phyloP scores from a whole-genome alignment of 2,329 filamentous ascomycete genomes.

The Pseudogymnoascus sp. region DNA sequence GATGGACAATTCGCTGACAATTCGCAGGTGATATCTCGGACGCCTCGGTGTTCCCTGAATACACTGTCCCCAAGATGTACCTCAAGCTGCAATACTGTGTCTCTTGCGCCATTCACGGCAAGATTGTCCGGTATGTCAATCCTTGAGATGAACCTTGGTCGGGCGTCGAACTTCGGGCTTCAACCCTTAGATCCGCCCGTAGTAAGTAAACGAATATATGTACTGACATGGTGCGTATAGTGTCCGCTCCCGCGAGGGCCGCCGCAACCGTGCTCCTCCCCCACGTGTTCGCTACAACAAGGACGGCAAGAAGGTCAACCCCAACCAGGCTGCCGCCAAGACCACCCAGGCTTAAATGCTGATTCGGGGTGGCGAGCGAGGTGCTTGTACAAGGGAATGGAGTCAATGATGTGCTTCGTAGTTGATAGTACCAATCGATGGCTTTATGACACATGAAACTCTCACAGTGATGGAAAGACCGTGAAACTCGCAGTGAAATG shows the following conservation, averaged over 20 bases:
- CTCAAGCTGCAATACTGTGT: conserved; percentile 99
- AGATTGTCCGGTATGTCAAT: conserved; percentile 95
- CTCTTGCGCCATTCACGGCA: conserved; percentile 99
- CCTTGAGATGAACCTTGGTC: conserved; percentile 57
- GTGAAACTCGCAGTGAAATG: neutral
- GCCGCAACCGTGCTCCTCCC: conserved; percentile 97
- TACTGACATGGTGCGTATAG: conserved; percentile 42
- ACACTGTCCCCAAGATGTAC: conserved; percentile 99
- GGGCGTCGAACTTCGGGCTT: conserved; percentile 32
- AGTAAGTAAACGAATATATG: neutral
- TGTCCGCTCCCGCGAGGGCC: conserved; percentile 93
- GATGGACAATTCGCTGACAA: conserved; percentile 14
- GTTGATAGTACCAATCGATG: conserved; percentile 8
- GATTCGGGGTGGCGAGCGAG: conserved; percentile 15
- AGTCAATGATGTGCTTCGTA: conserved; percentile 10
- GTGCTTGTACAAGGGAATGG: conserved; percentile 4
- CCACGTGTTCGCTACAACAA: conserved; percentile 99
- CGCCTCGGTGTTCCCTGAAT: conserved; percentile 98
- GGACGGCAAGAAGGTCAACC: conserved; percentile 99
- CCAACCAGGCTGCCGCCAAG: conserved; percentile 54
- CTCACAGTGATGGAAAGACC: neutral
- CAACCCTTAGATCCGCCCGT: conserved; percentile 6
- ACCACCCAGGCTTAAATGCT: conserved; percentile 28
- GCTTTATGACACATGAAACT: neutral
- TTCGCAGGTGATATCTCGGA: conserved; percentile 96